Base-by-base conservation (phyloP, 176 grass and related monocot genomes). In the Zoysia pacifica region DNA sequence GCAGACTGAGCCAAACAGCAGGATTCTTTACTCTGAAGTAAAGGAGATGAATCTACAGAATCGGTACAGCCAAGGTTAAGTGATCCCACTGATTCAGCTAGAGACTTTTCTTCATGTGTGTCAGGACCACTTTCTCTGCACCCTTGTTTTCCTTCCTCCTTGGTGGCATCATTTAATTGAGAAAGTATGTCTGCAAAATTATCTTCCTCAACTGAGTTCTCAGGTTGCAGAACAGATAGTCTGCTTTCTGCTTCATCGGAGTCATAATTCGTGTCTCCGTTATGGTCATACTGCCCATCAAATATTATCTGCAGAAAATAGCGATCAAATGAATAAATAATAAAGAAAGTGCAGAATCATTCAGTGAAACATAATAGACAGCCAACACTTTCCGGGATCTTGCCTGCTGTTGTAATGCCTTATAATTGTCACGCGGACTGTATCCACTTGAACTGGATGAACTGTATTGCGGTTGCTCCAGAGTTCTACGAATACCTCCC, bases 241-340 rank as follows among this genome's bases (percentile, higher is more conserved):
- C 61, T 84, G 73, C 91, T 97, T 83, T 97, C 94, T 73, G 87
- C 94, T 93, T 94, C 94, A 83, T 97, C 91, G 77, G 91, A 97
- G 60, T 97, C 91, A 73, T 89, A 94, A 62, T 86, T 62, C 37
- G 56, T 75, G 41, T 84, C 87, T n/a, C 78, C 64, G 6, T 66
- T 56, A n/a, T 84, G 67, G 9, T 82, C 67, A 9, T 80, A 71
- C 48, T 86, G 72, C 47, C 58, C 80, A 37, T 68, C 82, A 75
- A 60, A 91, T 72, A 58, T 72, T 49, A 70, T 89, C 88, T 88
- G 76, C 50, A 66, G 49, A 82, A 79, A 44, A 78, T 72, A 52
- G 38, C 47, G 1, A 56, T 76, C 68, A 48, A 36, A 78, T 72
- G 47, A 86, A 10, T 36, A 82, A 58, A 75, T 46, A 15, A 67